A percentile compares a stretch with the other conserved stretches of the same genome.
Evolutionary conservation across 768 basidiomycete genomes (phyloP).

Genomic region (Polyporus arcularius): DNA sequence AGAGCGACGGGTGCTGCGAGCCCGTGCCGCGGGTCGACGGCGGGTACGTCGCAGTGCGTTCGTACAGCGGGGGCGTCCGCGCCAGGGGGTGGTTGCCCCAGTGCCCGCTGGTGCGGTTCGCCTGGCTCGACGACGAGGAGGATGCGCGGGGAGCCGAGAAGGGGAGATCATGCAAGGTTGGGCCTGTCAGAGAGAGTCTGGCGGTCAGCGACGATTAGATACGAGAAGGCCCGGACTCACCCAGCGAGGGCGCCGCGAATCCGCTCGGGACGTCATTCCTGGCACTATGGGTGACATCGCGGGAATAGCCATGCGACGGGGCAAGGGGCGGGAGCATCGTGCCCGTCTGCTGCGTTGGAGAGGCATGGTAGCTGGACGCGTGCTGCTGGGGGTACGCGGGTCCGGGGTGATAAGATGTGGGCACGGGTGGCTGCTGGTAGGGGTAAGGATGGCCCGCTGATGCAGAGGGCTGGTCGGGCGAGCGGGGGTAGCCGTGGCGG

Average conservation of each 20-base stretch:
- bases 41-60: conserved; percentile 2
- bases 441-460: conserved; percentile 4
- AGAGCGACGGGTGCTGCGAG: conserved; percentile 14
- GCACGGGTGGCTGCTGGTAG: not conserved
- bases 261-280: conserved; percentile 10
- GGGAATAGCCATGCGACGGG: conserved; percentile 10
- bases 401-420: not conserved
- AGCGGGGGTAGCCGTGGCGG: conserved; percentile 11
- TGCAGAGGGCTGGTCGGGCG: conserved; percentile 4
- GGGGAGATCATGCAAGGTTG: conserved; percentile 19
- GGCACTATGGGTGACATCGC: conserved; percentile 6
- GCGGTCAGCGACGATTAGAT: not conserved
- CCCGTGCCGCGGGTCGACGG: not conserved
- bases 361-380: conserved; percentile 9
- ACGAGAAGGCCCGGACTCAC: conserved; percentile 2
- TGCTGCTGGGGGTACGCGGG: conserved; percentile 1
- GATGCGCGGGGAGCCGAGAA: conserved; percentile 7
- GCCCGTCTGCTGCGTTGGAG: conserved; percentile 7
- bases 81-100: conserved; percentile 1
- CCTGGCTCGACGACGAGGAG: not conserved
- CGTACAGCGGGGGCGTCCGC: conserved; percentile 3
- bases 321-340: conserved; percentile 9
- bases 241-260: conserved; percentile 11
- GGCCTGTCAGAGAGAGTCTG: conserved; percentile 10
- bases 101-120: conserved; percentile 5